Percentiles rank a stretch among this genome's conserved stretches.
Conservation (phyloP, 2,329 filamentous ascomycete genomes). For the Fusarium palustre region DNA sequence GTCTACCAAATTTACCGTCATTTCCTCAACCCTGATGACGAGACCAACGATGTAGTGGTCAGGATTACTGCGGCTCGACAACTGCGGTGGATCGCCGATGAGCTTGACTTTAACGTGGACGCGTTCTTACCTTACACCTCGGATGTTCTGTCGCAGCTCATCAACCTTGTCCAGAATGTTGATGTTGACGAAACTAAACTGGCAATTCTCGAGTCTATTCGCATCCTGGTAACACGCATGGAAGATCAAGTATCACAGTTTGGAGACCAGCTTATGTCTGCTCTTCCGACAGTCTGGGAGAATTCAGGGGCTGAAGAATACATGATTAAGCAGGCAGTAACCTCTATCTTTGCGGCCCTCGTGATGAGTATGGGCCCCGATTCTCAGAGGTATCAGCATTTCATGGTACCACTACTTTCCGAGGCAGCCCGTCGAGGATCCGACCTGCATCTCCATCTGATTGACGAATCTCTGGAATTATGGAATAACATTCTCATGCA, state of each 20-base stretch:
- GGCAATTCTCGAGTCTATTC: conserved; percentile 87
- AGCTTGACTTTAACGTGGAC: conserved; percentile 82
- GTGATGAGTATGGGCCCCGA: conserved; percentile 86
- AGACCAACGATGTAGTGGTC: conserved; percentile 89
- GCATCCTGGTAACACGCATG: conserved; percentile 82
- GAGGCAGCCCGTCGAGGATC: conserved; percentile 83
- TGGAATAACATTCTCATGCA: conserved; percentile 82
- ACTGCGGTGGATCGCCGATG: conserved; percentile 82
- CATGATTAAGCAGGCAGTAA: conserved; percentile 92
- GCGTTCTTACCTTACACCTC: conserved; percentile 82
- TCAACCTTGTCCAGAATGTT: conserved; percentile 82
- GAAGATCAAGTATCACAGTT: conserved; percentile 76
- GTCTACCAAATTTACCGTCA: conserved; percentile 93
- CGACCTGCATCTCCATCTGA: conserved; percentile 80
- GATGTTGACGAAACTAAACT: conserved; percentile 90
- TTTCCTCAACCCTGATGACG: conserved; percentile 80
- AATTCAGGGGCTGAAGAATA: conserved; percentile 83
- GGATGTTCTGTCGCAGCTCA: conserved; percentile 76
- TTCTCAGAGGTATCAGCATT: conserved; percentile 80
- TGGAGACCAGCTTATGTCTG: conserved; percentile 83
- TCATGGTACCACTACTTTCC: conserved; percentile 85
- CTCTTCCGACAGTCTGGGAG: conserved; percentile 86
- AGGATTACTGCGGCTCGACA: conserved; percentile 90
- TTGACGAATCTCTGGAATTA: conserved; percentile 91
- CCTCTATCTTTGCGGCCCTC: conserved; percentile 85